Evolutionary conservation across 495 filamentous ascomycete genomes (phyloP), one percentile per base, ranked within the genome.

Genomic region (Ramalina intermedia): DNA sequence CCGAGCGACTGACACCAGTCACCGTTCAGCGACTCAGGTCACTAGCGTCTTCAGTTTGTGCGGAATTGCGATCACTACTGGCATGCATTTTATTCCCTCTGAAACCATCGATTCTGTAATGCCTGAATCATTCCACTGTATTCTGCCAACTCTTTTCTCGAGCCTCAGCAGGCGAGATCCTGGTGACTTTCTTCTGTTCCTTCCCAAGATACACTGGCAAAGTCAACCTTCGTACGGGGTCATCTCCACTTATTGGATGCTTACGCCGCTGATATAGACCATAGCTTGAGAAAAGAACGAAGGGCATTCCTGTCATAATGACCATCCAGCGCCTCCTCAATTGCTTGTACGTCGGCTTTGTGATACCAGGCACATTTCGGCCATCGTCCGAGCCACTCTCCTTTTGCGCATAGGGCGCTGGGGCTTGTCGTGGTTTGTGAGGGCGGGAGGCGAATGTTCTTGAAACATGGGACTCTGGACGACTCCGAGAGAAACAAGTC

Each of bases 261-360:
- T 21, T 47, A 51, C 48, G 3, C 39, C 53, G 20, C 37, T 42
- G 17, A n/a, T 55, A 56, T 13, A 56, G 46, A 16, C 48, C 26
- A 37, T 54, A 56, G 43, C 49, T 53, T 11, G 54, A 48, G 16
- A 54, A 51, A 6, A 56, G 16, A 12, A 53, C 21, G n/a, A 56
- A 8, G 2, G 54, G 54, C 7, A 54, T 41, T 3, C 49, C 54
- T 7, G 54, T 51, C 17, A 56, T 55, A 11, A 52, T 43, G 29
- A 39, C 49, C 7, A 42, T 49, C 54, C 54, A 56, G 29, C 29
- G 29, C 29, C 29, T 9, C 29, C 29, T 33, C 6, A 33, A 13
- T 13, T 33, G 29, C 12, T 33, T 33, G 29, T 33, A 33, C 8
- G 29, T 33, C 12, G 29, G 29, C 29, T 33, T 33, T 0, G 29